phyloP scores from a whole-genome alignment of 768 basidiomycete species.

The Amanita molliuscula region DNA sequence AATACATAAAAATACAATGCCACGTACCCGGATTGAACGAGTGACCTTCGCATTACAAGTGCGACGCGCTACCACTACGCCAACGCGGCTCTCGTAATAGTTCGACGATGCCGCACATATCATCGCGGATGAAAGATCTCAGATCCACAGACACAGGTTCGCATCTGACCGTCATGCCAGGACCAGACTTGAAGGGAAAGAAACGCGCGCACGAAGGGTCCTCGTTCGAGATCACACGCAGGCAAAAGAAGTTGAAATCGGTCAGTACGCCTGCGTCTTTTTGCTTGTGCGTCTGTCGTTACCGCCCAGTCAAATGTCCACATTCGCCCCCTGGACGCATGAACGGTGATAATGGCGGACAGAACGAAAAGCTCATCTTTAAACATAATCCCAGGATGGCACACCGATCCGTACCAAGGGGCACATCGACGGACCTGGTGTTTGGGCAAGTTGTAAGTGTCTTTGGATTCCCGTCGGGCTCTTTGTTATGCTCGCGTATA shows the following conservation, averaged over 20 bases:
- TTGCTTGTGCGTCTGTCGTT: neutral
- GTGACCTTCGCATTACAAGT: slow-evolving; percentile 36
- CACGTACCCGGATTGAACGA: slow-evolving; percentile 36
- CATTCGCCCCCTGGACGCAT: too few relatives aligned
- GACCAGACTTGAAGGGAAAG: neutral
- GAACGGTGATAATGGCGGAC: too few relatives aligned
- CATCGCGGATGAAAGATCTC: neutral
- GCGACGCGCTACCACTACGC: slow-evolving; percentile 35
- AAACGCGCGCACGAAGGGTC: slow-evolving; percentile 3
- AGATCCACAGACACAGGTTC: neutral
- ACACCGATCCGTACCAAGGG: slow-evolving; percentile 56
- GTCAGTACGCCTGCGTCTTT: slow-evolving; percentile 19
- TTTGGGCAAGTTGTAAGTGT: slow-evolving; percentile 70
- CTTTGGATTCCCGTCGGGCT: neutral
- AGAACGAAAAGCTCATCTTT: too few relatives aligned
- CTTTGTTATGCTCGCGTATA: neutral
- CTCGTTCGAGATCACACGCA: slow-evolving; percentile 3
- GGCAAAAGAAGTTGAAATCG: slow-evolving; percentile 42
- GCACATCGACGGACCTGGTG: slow-evolving; percentile 67
- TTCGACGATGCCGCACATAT: too few relatives aligned
- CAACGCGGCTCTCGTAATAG: slow-evolving; percentile 17
- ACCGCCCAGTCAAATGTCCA: neutral
- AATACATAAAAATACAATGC: slow-evolving; percentile 16
- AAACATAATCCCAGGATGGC: slow-evolving; percentile 39
- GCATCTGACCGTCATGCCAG: neutral